phyloP scores from a whole-genome alignment of 164 flowering plant species.

The Kalanchoe fedtschenkoi region DNA sequence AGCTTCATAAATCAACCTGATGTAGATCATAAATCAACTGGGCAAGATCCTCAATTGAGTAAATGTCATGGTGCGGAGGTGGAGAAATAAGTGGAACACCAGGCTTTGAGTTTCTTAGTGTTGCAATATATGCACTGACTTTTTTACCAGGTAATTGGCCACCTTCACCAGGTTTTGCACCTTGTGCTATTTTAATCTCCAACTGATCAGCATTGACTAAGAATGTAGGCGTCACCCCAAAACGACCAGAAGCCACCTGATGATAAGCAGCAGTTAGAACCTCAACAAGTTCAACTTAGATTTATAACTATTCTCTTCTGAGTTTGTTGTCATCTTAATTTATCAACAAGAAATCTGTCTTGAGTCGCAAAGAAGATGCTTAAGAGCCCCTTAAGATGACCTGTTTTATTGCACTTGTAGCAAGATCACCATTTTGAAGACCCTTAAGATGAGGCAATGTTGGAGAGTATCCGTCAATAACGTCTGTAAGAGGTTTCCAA shows the following conservation, averaged over 20 bases:
- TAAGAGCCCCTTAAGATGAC: slow-evolving; percentile 18
- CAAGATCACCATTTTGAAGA: slow-evolving; percentile 98
- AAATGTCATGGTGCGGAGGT: slow-evolving; percentile 99
- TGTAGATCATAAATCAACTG: slow-evolving; percentile 96
- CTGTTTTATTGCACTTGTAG: slow-evolving; percentile 99
- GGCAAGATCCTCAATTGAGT: slow-evolving; percentile 99
- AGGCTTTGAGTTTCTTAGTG: slow-evolving; percentile 93
- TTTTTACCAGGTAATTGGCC: slow-evolving; percentile 99
- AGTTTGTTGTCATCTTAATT: not conserved
- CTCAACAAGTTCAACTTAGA: not conserved
- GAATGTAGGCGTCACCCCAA: slow-evolving; percentile 99
- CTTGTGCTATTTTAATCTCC: slow-evolving; percentile 99
- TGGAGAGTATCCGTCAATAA: slow-evolving; percentile 98
- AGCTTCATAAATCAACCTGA: slow-evolving; percentile 48
- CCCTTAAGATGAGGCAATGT: slow-evolving; percentile 99
- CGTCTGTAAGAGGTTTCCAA: slow-evolving; percentile 94
- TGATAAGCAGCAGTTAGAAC: slow-evolving; percentile 5
- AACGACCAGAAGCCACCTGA: slow-evolving; percentile 99
- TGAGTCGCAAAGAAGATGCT: not conserved
- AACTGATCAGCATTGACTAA: slow-evolving; percentile 93
- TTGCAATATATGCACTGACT: slow-evolving; percentile 98
- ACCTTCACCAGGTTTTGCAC: slow-evolving; percentile 99
- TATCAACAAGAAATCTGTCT: not conserved
- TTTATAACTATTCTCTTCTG: not conserved
- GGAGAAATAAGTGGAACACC: slow-evolving; percentile 99